Base-by-base conservation (phyloP, 495 filamentous ascomycete genomes). In the Neurospora sp. region DNA sequence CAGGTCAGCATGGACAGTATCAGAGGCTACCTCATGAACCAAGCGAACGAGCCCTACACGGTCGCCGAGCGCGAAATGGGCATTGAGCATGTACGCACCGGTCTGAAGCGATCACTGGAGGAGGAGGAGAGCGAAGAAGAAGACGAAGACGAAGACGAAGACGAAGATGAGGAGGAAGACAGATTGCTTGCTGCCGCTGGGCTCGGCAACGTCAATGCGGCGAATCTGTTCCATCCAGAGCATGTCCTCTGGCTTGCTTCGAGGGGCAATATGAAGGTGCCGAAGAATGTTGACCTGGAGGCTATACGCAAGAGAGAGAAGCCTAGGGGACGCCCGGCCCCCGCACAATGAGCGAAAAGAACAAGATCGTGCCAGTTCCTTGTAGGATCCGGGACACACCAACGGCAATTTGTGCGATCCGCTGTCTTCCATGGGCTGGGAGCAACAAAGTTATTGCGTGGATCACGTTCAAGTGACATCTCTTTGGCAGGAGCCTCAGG, bases 31-130 rank as follows among this genome's bases (percentile, higher is more conserved):
- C 80, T 82, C n/a, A 42, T 71, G 39, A 79, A 82, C 27, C 89
- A 91, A 72, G 86, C 88, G 44, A 75, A 77, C 14, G 82, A 86
- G 69, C 73, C 81, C 59, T 94, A 87, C 77, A 94, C 91, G 20
- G 83, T 88, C 8, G 91, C 89, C 76, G 92, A 95, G 83, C 83
- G 85, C 68, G 87, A 89, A 72, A 78, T 75, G 48, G 92, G 92
- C 1, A 78, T 91, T n/a, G 84, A 89, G 80, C 91, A 90, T 78
- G 90, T 94, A 45, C 85, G 88, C 6, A 93, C 91, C 12, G 92
- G 92, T 18, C 78, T 94, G 75, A 85, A 75, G 80, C 84, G 87
- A 74, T 77, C 80, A 37, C 77, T 91, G 74, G 85, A 87, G 70
- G 88, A 90, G 77, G 87, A 87, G 38, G 81, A 86, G 9, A 87